Base-by-base conservation (phyloP, 108 stramenopile genomes). In the Cyclotella atomus region DNA sequence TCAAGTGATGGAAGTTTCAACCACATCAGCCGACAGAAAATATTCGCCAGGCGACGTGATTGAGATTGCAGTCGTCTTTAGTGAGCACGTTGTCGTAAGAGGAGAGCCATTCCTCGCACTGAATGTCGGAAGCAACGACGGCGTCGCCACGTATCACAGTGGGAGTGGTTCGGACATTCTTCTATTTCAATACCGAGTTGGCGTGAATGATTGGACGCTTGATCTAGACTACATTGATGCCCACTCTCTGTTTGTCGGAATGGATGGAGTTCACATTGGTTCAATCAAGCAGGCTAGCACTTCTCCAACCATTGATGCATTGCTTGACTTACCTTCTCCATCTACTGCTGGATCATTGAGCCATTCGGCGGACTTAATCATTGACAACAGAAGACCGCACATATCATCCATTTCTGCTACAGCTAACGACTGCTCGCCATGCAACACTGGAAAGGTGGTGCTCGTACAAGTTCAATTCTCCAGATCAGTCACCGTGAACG, bases 21-120 rank as follows among this genome's bases (percentile, higher is more conserved):
- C 70, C 29, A 50, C 30, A 9, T 33, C 59, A 30, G 36, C 59
- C 3, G 66, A 59, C 56, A 77, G 76, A 30, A 43, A 16, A 20
- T 77, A 71, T 44, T 45, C 59, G 34, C 80, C 83, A 35, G 83
- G 83, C 12, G 89, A 90, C 55, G 71, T 73, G n/a, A 59, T 90
- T 25, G 68, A 75, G 25, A 54, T 88, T 12, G 69, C 33, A 54
- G 73, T 88, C 7, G 35, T 59, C 8, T 90, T 86, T 35, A 68
- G 72, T 35, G 73, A 68, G 32, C 50, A 54, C 33, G 87, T 90
- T 24, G 56, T 63, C 20, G 86, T 90, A 5, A 17, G 43, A 16
- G 87, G 89, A 8, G 59, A 56, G 30, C 87, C 87, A 33, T 59
- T 63, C 25, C 35, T 90, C 2, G 9, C 64, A 50, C 63, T 90